A percentile compares a stretch with the other conserved stretches of the same genome.
Conservation (phyloP, 2,329 filamentous ascomycete genomes). For the Podosphaera fusca region DNA sequence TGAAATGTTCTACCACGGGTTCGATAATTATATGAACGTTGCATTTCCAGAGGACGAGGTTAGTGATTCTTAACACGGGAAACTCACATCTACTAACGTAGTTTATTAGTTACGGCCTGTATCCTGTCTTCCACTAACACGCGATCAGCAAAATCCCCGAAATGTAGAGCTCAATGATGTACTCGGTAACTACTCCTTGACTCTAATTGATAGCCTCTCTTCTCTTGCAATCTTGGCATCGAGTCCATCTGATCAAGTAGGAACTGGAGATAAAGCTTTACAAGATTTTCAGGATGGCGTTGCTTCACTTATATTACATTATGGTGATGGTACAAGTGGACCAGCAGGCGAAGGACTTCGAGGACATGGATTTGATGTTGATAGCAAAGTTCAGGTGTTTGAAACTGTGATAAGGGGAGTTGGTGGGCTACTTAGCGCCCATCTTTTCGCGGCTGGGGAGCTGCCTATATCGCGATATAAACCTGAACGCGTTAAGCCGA, state of each 20-base stretch:
- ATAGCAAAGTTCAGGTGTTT: slow-evolving; percentile 97
- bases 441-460: slow-evolving; percentile 79
- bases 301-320: slow-evolving; percentile 50
- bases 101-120: slow-evolving; percentile 49
- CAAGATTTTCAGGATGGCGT: slow-evolving; percentile 62
- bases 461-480: slow-evolving; percentile 65
- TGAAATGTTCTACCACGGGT: slow-evolving; percentile 91
- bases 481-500: slow-evolving; percentile 18
- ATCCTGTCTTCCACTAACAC: slow-evolving; percentile 60
- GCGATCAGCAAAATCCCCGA: slow-evolving; percentile 55
- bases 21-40: slow-evolving; percentile 78
- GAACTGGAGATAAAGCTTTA: slow-evolving; percentile 36
- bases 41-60: slow-evolving; percentile 92
- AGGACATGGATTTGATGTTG: slow-evolving; percentile 68
- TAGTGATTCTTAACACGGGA: slow-evolving; percentile 5
- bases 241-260: slow-evolving; percentile 30
- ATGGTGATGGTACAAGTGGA: slow-evolving; percentile 61
- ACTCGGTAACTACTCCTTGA: slow-evolving; percentile 88
- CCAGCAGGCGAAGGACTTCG: slow-evolving; percentile 45
- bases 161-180: slow-evolving; percentile 86
- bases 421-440: slow-evolving; percentile 74
- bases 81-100: slow-evolving; percentile 2
- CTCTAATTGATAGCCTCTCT: slow-evolving; percentile 82
- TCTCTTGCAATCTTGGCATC: slow-evolving; percentile 83
- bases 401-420: slow-evolving; percentile 90